Evolutionary conservation across 345 rosid genomes (phyloP), one percentile per base, ranked within the genome.

Genomic region (Salix dunnii): DNA sequence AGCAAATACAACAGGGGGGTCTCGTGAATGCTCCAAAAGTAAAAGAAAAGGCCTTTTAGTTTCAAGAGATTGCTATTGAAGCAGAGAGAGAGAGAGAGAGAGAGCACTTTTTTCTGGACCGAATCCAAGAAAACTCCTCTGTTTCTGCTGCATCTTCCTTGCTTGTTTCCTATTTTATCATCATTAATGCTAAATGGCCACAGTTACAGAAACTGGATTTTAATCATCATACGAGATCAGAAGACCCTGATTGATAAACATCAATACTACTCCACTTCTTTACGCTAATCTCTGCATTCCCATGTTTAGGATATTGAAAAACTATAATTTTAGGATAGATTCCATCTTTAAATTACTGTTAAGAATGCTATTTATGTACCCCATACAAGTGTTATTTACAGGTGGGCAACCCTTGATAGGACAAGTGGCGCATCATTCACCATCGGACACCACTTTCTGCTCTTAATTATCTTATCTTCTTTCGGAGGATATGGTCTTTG

Each of bases 21-120:
- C 99, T 82, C 96, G 99, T 95, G 99, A 93, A 79, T 81, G 90
- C 88, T 88, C 80, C 84, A 76, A 91, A 89, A 90, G 89, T 68
- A 40, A 43, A 88, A 87, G 87, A 65, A 18, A 20, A 1, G 0
- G 1, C 14, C 21, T 61, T 77, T 71, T 64, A 8, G 7, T 53
- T 36, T 27, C 6, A 46, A 21, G 48, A 18, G 31, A 5, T n/a
- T 33, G 16, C 7, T 46, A 46, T 14, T 13, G 49, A 46, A 14
- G 49, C 49, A 12, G 49, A 46, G 17, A 3, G 49, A 14, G 49
- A 46, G 17, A 43, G 61, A 8, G 9, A 35, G 27, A 9, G 67
- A n/a, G n/a, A n/a, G n/a, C n/a, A n/a, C 55, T 27, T 53, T 81
- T 77, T 16, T 63, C 51, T 74, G 49, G 71, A 72, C 30, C 71